Evolutionary conservation across 169 alveolate species (phyloP).

Genomic region (Fabrea salina): DNA sequence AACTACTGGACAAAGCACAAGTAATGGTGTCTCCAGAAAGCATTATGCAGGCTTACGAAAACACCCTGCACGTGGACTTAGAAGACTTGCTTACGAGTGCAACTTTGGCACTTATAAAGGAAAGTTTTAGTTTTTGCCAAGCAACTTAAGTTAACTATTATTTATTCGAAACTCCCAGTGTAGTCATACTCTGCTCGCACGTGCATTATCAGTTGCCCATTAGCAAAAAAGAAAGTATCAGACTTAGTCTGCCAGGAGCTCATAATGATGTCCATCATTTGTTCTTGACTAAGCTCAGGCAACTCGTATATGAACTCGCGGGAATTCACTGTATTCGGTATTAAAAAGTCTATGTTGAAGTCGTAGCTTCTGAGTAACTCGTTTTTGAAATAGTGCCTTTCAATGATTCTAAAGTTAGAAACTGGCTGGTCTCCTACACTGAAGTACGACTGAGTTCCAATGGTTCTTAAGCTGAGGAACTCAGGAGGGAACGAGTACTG

Average conservation of each 20-base stretch:
- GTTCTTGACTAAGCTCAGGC: constrained; percentile 68
- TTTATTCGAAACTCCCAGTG: not conserved
- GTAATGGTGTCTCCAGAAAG: not conserved
- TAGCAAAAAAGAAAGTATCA: constrained; percentile 82
- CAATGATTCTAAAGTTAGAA: constrained; percentile 75
- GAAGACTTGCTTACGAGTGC: too few species aligned
- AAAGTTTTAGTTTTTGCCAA: too few species aligned
- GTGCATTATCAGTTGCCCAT: constrained; percentile 73
- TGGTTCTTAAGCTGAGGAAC: constrained; percentile 65
- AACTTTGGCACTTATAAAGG: too few species aligned
- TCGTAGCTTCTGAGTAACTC: constrained; percentile 65
- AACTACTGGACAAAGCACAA: not conserved
- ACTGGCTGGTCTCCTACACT: constrained; percentile 63
- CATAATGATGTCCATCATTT: constrained; percentile 62
- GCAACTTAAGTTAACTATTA: too few species aligned
- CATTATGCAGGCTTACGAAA: not conserved
- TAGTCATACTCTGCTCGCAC: constrained; percentile 57
- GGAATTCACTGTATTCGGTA: constrained; percentile 77
- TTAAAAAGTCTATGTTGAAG: constrained; percentile 77
- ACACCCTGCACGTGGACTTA: not conserved
- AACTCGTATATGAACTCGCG: constrained; percentile 77
- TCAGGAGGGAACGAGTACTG: constrained; percentile 80
- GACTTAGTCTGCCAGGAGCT: constrained; percentile 77
- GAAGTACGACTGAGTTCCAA: constrained; percentile 75
- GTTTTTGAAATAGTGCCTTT: constrained; percentile 79